phyloP scores from a whole-genome alignment of 2,329 filamentous ascomycete genomes.

The Exophiala sp. region DNA sequence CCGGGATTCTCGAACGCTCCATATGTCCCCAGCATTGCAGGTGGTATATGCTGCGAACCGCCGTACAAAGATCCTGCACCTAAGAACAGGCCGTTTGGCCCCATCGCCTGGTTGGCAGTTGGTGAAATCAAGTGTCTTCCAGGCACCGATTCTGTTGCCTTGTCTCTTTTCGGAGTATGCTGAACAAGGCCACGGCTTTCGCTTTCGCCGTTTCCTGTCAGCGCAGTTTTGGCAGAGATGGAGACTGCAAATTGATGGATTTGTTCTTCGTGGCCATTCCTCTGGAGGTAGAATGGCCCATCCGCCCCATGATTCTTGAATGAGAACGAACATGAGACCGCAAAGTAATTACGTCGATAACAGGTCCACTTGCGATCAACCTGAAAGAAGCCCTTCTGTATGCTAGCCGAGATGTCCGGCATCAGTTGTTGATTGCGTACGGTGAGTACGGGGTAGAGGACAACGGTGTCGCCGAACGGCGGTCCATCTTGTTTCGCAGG shows the following conservation, averaged over 20 bases:
- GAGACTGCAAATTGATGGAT: slow-evolving; percentile 75
- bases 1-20: slow-evolving; percentile 29
- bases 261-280: slow-evolving; percentile 44
- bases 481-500: slow-evolving; percentile 37
- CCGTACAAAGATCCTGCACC: slow-evolving; percentile 13
- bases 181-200: slow-evolving; percentile 81
- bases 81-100: slow-evolving; percentile 14
- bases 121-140: slow-evolving; percentile 35
- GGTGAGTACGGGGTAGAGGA: slow-evolving; percentile 35
- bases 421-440: slow-evolving; percentile 48
- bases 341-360: slow-evolving; percentile 87
- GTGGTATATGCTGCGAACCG: slow-evolving; percentile 11
- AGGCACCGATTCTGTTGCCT: slow-evolving; percentile 72
- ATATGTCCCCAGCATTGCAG: slow-evolving; percentile 14
- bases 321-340: slow-evolving; percentile 71
- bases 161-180: slow-evolving; percentile 86
- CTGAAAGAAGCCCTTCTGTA: slow-evolving; percentile 85
- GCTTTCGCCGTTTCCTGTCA: slow-evolving; percentile 64
- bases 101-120: slow-evolving; percentile 8
- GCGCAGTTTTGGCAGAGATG: slow-evolving; percentile 57
- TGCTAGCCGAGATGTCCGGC: slow-evolving; percentile 68
- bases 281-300: slow-evolving; percentile 54
- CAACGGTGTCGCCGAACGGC: slow-evolving; percentile 39
- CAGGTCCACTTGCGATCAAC: slow-evolving; percentile 83
- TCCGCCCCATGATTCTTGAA: slow-evolving; percentile 56